phyloP scores from a whole-genome alignment of 257 asterid species.

The Verbena officinalis region DNA sequence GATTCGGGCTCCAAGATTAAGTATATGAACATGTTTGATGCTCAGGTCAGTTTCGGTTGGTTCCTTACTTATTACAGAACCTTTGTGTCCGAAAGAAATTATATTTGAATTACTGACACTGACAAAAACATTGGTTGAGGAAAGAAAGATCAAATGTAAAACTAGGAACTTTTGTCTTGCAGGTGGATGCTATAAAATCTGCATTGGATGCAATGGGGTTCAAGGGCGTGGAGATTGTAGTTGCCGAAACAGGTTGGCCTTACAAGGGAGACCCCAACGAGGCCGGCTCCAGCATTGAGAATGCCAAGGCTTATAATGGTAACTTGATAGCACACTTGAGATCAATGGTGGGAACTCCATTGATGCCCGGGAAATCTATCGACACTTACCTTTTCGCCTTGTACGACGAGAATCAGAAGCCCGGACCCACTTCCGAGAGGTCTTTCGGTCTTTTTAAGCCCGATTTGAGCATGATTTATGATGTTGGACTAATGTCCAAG shows the following conservation, averaged over 20 bases:
- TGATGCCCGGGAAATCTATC: constrained; percentile 73
- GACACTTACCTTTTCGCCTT: constrained; percentile 72
- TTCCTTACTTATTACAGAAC: no score
- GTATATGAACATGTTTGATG: constrained; percentile 81
- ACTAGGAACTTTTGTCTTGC: background rate
- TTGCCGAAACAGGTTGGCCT: constrained; percentile 90
- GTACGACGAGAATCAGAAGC: constrained; percentile 71
- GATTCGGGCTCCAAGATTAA: constrained; percentile 58
- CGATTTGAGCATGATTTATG: constrained; percentile 52
- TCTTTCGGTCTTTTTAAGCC: constrained; percentile 73
- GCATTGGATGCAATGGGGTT: constrained; percentile 61
- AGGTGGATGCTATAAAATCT: constrained; percentile 70
- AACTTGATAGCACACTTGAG: constrained; percentile 62
- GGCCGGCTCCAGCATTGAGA: constrained; percentile 66
- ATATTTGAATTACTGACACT: no score
- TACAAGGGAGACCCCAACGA: constrained; percentile 68
- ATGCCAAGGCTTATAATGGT: constrained; percentile 65
- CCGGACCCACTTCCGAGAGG: constrained; percentile 72
- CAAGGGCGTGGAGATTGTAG: constrained; percentile 63
- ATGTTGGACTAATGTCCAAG: constrained; percentile 53
- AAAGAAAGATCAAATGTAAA: no score
- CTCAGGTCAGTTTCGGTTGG: constrained; percentile 51
- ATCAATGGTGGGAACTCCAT: constrained; percentile 71
- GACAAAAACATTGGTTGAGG: no score
- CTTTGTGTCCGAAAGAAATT: no score